Conservation (phyloP, 306 rosid genomes). For the Trifolium subterraneum region DNA sequence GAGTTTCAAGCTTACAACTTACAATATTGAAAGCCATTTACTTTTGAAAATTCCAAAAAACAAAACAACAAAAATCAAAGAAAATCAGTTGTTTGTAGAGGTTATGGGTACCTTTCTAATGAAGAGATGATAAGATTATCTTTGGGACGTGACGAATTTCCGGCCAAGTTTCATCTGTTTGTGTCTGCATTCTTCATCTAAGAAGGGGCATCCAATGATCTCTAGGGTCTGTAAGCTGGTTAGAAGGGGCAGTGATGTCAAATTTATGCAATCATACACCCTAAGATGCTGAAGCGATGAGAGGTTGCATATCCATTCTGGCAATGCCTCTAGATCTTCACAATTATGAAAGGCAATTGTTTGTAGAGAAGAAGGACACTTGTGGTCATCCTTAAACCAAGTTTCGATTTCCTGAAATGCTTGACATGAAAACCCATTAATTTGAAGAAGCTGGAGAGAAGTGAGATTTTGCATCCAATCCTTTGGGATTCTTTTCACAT, state of each 20-base stretch:
- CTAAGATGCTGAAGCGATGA: not conserved
- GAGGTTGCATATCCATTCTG: conserved; percentile 30
- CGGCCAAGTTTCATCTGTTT: not conserved
- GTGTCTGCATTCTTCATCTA: not conserved
- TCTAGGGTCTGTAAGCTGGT: conserved; percentile 16
- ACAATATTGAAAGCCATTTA: not conserved
- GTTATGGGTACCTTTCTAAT: not conserved
- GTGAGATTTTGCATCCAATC: conserved; percentile 8
- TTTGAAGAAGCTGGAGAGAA: conserved; percentile 15
- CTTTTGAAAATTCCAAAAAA: not conserved
- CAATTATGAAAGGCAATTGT: not conserved
- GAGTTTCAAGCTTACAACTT: not conserved
- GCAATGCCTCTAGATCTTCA: not conserved
- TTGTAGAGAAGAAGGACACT: conserved; percentile 8
- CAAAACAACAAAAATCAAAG: not conserved
- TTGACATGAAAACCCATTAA: not conserved
- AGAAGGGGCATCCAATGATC: not conserved
- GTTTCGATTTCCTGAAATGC: not conserved
- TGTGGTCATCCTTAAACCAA: not conserved
- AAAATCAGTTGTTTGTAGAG: not conserved
- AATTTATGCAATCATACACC: not conserved
- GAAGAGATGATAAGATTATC: not conserved
- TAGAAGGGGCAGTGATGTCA: conserved; percentile 2
- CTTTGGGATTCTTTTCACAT: not conserved
- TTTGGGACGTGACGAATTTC: conserved; percentile 20